Conservation (phyloP, 345 rosid genomes). For the Triadica sebifera region DNA sequence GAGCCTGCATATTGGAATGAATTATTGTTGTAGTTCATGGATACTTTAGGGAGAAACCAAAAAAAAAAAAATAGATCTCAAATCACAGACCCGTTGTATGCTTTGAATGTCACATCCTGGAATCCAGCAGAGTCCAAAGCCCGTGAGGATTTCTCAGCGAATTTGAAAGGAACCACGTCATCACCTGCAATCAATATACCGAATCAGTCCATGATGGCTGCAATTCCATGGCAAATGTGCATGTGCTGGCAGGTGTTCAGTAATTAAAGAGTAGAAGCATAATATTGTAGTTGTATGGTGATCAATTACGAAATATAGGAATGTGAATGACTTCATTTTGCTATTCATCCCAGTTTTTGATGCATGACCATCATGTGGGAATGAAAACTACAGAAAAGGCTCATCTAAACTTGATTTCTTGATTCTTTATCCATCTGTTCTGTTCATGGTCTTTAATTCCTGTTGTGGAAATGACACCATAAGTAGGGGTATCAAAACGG, state of each 20-base stretch:
- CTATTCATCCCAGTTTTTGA: background rate
- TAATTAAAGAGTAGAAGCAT: background rate
- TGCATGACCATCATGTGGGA: background rate
- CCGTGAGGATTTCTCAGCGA: slow-evolving; percentile 81
- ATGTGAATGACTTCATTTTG: background rate
- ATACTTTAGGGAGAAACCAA: background rate
- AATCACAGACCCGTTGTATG: slow-evolving; percentile 60
- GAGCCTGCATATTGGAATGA: slow-evolving; percentile 42
- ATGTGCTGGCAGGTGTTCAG: background rate
- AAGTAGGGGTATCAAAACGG: too few species aligned
- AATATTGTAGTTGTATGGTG: background rate
- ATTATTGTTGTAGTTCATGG: background rate
- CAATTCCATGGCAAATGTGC: background rate
- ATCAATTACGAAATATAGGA: background rate
- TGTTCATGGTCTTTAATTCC: background rate
- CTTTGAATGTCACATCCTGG: slow-evolving; percentile 62
- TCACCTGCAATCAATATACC: slow-evolving; percentile 52
- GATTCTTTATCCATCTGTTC: background rate
- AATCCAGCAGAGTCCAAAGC: slow-evolving; percentile 62
- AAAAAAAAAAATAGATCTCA: background rate
- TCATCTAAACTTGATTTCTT: background rate
- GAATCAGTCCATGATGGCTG: slow-evolving; percentile 5
- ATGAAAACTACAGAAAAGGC: background rate
- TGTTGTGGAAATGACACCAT: too few species aligned
- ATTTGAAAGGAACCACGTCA: slow-evolving; percentile 82